phyloP scores from a whole-genome alignment of 305 asterid genomes.

The Fraxinus floribunda region DNA sequence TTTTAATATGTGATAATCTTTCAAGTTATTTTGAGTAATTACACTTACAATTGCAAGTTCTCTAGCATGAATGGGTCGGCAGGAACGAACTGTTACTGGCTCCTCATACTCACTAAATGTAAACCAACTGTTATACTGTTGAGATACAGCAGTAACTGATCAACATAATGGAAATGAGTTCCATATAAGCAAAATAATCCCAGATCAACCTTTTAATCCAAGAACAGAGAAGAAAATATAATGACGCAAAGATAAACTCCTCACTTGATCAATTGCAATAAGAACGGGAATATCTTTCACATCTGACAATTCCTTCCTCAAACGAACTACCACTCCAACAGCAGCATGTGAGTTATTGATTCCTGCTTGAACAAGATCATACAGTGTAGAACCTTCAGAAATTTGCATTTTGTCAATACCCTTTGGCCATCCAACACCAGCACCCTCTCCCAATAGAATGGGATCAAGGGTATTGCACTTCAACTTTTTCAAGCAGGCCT shows the following conservation, averaged over 20 bases:
- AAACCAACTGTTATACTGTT: slow-evolving; percentile 94
- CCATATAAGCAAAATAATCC: slow-evolving; percentile 17
- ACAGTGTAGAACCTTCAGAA: slow-evolving; percentile 63
- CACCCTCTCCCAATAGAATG: slow-evolving; percentile 87
- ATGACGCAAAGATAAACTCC: slow-evolving; percentile 20
- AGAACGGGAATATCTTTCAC: slow-evolving; percentile 84
- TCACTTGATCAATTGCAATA: slow-evolving; percentile 90
- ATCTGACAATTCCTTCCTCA: slow-evolving; percentile 82
- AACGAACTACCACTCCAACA: slow-evolving; percentile 83
- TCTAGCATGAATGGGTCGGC: slow-evolving; percentile 77
- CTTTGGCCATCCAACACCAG: slow-evolving; percentile 78
- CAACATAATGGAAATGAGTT: slow-evolving; percentile 25
- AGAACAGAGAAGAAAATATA: background rate
- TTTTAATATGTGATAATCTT: background rate
- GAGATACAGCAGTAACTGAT: slow-evolving; percentile 31
- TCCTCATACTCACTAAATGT: slow-evolving; percentile 81
- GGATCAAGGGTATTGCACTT: slow-evolving; percentile 67
- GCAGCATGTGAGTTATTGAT: slow-evolving; percentile 63
- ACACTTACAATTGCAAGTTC: slow-evolving; percentile 75
- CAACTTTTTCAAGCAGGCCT: slow-evolving; percentile 51
- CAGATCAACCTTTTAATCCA: background rate
- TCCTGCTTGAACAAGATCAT: slow-evolving; percentile 74
- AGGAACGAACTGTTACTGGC: slow-evolving; percentile 81
- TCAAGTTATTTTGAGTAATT: slow-evolving; percentile 10
- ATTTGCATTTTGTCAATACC: slow-evolving; percentile 59